A percentile compares a stretch with the other conserved stretches of the same genome.
phyloP scores from a whole-genome alignment of 75 land plant genomes.

The Pseudotsuga menziesii region DNA sequence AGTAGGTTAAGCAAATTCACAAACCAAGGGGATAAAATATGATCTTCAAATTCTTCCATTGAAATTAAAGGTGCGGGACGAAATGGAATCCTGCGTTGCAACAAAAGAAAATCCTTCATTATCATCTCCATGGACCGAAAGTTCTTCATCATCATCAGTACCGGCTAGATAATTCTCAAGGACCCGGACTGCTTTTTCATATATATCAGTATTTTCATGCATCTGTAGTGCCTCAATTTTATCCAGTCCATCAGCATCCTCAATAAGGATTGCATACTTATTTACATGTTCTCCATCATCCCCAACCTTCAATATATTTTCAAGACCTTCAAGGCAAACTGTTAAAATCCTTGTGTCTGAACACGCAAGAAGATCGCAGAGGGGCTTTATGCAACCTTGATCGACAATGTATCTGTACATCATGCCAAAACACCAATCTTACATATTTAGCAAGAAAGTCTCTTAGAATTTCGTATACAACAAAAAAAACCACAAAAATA shows the following conservation, averaged over 20 bases:
- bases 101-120: too few relatives aligned
- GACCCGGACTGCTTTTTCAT: conserved; percentile 78
- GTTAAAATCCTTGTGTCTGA: conserved; percentile 68
- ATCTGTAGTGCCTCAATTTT: conserved; percentile 76
- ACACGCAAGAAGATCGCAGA: conserved; percentile 71
- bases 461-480: neutral
- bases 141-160: conserved; percentile 51
- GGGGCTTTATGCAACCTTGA: conserved; percentile 76
- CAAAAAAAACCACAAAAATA: neutral
- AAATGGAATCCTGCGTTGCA: too few relatives aligned
- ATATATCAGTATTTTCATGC: conserved; percentile 77
- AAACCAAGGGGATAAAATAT: too few relatives aligned
- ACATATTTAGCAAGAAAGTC: too few relatives aligned
- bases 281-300: conserved; percentile 68
- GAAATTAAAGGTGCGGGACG: too few relatives aligned
- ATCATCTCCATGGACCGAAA: too few relatives aligned
- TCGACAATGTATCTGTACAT: conserved; percentile 59
- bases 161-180: conserved; percentile 72
- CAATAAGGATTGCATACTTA: conserved; percentile 57
- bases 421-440: too few relatives aligned
- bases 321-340: conserved; percentile 76
- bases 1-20: too few relatives aligned
- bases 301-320: conserved; percentile 77
- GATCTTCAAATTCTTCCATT: too few relatives aligned
- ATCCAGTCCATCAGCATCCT: conserved; percentile 81